phyloP scores from a whole-genome alignment of 2,329 filamentous ascomycete species.

The Dendrostoma leiphaemia region DNA sequence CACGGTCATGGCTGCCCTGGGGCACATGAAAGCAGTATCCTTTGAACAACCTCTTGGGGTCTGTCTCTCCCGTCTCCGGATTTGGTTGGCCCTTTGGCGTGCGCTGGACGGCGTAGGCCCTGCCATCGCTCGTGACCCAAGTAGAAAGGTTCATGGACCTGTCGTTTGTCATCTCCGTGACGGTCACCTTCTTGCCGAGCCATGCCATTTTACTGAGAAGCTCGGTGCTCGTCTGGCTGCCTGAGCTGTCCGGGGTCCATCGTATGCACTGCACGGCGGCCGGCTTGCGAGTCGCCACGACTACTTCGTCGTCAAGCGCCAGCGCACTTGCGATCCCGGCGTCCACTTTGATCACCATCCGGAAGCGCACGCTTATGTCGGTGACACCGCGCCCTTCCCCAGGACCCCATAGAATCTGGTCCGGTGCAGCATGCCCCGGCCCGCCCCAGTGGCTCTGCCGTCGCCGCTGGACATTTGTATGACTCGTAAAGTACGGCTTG shows the following conservation, averaged over 20 bases:
- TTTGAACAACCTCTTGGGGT: constrained; percentile 71
- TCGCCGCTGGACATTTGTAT: constrained; percentile 60
- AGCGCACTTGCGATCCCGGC: constrained; percentile 87
- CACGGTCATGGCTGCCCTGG: constrained; percentile 55
- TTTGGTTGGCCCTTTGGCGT: constrained; percentile 40
- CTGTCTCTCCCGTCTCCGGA: constrained; percentile 40
- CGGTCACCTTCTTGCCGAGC: constrained; percentile 72
- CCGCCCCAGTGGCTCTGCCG: constrained; percentile 60
- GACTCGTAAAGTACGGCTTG: constrained; percentile 73
- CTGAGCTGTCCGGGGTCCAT: constrained; percentile 81
- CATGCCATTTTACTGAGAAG: constrained; percentile 83
- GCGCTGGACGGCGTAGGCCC: constrained; percentile 87
- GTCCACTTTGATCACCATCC: constrained; percentile 98
- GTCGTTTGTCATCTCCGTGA: constrained; percentile 88
- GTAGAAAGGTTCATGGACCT: constrained; percentile 93
- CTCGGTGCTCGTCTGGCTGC: constrained; percentile 87
- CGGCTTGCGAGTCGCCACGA: constrained; percentile 88
- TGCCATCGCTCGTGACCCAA: constrained; percentile 87
- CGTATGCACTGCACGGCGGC: constrained; percentile 95
- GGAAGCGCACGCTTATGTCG: constrained; percentile 87
- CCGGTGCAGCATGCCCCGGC: constrained; percentile 52
- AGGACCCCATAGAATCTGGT: constrained; percentile 68
- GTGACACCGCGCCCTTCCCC: constrained; percentile 80
- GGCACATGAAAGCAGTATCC: constrained; percentile 90
- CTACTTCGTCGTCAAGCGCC: constrained; percentile 86